Base-by-base conservation (phyloP, 2,329 filamentous ascomycete genomes). In the Alternaria brassicicola region DNA sequence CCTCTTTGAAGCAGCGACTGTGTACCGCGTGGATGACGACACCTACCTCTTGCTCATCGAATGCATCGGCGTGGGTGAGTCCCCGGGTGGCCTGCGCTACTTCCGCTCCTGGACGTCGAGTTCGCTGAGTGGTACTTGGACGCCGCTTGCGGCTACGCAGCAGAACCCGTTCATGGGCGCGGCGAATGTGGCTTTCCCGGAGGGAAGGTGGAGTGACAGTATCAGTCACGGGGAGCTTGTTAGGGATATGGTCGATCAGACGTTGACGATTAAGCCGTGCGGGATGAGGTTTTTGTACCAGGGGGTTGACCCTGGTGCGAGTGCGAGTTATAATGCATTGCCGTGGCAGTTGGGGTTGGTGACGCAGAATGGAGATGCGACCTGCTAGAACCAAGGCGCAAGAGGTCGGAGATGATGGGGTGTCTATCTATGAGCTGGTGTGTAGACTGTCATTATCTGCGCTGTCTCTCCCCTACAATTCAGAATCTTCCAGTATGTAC, bases 21-120 rank as follows among this genome's bases (percentile, higher is more conserved):
- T 80, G 1, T 79, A 80, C 58, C 53, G 55, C 28, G 43, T 78
- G 45, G 68, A 61, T n/a, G 63, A 67, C 28, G 65, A 61, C 17
- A 62, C 65, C 31, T 80, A 79, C 55, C 69, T 80, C 7, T 65
- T 80, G 5, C 60, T 79, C 4, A 73, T 80, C n/a, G 77, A 80
- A 58, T 75, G 72, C 45, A 77, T 80, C 47, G 74, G 77, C 1
- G 63, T 28, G 12, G 62, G 59, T 2, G 67, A 71, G 6, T 65
- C 57, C 0, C 55, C 56, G 1, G 67, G 64, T 46, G 69, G 69
- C 0, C 48, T 68, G 23, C 73, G 78, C 3, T 80, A 77, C 56
- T 80, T 80, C 71, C 72, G 75, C 21, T 77, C 72, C 1, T 80
- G 76, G 76, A 80, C 77, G 0, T 67, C 76, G 2, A 64, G 51